phyloP scores from a whole-genome alignment of 225 moss, liverwort and hornwort genomes.

The Straminergon stramineum region DNA sequence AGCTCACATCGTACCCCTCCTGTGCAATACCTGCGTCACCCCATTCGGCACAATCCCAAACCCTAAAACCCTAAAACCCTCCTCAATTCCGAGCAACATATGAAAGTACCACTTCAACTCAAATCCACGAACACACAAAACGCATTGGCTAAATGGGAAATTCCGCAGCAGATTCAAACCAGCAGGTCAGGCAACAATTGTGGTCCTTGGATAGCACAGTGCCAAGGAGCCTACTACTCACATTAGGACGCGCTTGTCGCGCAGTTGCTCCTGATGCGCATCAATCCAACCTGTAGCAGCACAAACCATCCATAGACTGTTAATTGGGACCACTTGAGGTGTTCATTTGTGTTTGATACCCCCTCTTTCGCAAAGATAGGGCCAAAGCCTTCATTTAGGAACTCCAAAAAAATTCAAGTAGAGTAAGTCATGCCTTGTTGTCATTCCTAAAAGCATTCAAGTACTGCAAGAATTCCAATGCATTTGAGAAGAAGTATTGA shows the following conservation, averaged over 20 bases:
- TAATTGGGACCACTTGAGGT: neutral
- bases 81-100: neutral
- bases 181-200: neutral
- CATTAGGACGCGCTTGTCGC: constrained; percentile 83
- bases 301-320: neutral
- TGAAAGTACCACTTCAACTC: neutral
- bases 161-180: neutral
- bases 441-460: neutral
- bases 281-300: constrained; percentile 61
- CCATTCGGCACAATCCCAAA: neutral
- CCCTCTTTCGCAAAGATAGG: neutral
- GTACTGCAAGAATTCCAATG: neutral
- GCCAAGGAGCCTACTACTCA: constrained; percentile 10
- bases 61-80: neutral
- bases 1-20: constrained; percentile 97
- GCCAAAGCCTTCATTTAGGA: neutral
- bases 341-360: neutral
- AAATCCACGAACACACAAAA: neutral
- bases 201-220: neutral
- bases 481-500: neutral
- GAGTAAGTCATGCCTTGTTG: neutral
- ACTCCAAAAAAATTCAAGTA: neutral
- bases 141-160: too few relatives aligned
- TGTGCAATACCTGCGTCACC: constrained; percentile 77
- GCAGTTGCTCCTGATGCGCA: constrained; percentile 60